Percentiles rank a stretch among this genome's conserved stretches.
Conservation (phyloP, 768 basidiomycete species). For the Cystofilobasidium capitatum region DNA sequence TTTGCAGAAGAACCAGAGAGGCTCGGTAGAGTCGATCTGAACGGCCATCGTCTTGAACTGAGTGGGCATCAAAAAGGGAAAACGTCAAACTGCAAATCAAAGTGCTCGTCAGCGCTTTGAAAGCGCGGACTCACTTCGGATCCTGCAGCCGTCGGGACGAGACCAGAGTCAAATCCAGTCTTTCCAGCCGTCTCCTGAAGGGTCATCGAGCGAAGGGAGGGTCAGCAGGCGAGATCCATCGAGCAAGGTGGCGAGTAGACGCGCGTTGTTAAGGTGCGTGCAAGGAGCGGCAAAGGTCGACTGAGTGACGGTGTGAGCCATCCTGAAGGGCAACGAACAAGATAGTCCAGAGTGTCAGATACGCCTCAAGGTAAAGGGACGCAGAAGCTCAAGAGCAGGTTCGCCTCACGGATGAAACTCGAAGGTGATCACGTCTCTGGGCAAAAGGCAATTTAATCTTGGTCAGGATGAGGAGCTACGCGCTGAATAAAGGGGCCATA, state of each 20-base stretch:
- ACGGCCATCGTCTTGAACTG: neutral
- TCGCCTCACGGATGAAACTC: neutral
- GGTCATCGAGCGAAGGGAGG: neutral
- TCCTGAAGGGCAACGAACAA: neutral
- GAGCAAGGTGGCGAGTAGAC: neutral
- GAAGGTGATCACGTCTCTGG: neutral
- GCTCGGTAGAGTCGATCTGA: neutral
- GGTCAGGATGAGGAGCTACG: too few species aligned
- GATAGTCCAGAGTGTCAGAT: too few species aligned
- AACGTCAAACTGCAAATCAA: neutral
- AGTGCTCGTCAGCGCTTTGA: too few species aligned
- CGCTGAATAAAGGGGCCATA: neutral
- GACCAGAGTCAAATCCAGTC: neutral
- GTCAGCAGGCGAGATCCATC: neutral
- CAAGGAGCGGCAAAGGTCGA: neutral
- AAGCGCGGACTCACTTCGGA: neutral
- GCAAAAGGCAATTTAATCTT: too few species aligned
- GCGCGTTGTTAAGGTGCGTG: neutral
- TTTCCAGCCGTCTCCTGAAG: neutral
- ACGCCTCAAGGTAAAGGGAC: neutral
- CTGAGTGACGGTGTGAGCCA: neutral
- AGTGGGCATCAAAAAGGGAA: neutral
- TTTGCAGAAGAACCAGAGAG: slow-evolving; percentile 2
- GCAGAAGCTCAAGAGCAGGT: neutral
- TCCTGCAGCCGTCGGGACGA: neutral